A percentile compares a stretch with the other conserved stretches of the same genome.
Conservation (phyloP, 495 filamentous ascomycete genomes). For the Aspergillus leporis region DNA sequence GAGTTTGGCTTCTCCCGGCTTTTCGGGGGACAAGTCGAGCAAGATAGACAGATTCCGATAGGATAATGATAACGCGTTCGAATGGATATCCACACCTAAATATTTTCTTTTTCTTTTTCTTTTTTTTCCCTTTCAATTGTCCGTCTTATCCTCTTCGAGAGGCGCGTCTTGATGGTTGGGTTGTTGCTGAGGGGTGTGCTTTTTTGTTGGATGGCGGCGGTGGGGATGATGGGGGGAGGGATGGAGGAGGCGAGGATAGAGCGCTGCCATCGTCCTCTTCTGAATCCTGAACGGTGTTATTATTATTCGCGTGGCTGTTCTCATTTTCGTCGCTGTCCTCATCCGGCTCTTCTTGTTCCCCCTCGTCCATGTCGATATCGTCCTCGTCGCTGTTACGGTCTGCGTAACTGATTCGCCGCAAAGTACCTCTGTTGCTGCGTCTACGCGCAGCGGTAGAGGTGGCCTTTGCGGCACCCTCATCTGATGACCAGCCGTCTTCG, state of each 20-base stretch:
- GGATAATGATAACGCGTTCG: constrained; percentile 3
- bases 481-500: constrained; percentile 47
- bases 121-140: too few species aligned
- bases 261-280: constrained; percentile 24
- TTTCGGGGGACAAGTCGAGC: not conserved
- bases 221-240: constrained; percentile 25
- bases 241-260: constrained; percentile 23
- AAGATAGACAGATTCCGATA: not conserved
- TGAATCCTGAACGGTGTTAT: constrained; percentile 6
- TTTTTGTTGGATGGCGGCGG: constrained; percentile 29
- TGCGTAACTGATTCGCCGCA: constrained; percentile 48
- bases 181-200: constrained; percentile 22
- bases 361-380: constrained; percentile 53
- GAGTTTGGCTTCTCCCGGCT: not conserved
- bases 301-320: constrained; percentile 23
- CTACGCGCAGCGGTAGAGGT: constrained; percentile 32
- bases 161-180: constrained; percentile 41
- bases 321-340: constrained; percentile 20
- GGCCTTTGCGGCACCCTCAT: constrained; percentile 29
- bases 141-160: constrained; percentile 35
- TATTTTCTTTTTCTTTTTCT: not conserved
- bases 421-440: constrained; percentile 42
- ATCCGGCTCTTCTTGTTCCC: constrained; percentile 29
- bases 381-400: constrained; percentile 60
- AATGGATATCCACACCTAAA: not conserved